phyloP scores from a whole-genome alignment of 2,329 filamentous ascomycete species.

The Hypoxylon sp. region DNA sequence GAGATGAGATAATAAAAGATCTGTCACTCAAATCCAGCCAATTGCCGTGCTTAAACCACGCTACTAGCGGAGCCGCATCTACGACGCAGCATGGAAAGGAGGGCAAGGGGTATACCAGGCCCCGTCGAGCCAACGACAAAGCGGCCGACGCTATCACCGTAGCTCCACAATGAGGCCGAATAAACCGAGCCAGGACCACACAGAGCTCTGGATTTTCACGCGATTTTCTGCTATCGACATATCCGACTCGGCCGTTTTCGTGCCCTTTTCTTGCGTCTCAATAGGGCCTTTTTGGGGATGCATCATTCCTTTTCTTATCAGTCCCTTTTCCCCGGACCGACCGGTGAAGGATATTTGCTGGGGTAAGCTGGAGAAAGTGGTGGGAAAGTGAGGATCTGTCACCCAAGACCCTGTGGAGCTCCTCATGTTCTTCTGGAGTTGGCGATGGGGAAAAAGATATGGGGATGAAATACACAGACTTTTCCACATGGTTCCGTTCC shows the following conservation, averaged over 20 bases:
- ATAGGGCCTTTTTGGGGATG: conserved; percentile 14
- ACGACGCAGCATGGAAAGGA: conserved; percentile 1
- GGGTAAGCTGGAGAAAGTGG: conserved; percentile 20
- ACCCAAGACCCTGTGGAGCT: conserved; percentile 24
- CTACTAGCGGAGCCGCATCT: conserved; percentile 42
- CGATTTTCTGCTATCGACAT: conserved; percentile 12
- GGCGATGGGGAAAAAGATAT: conserved; percentile 36
- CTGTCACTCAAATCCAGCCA: conserved; percentile 25
- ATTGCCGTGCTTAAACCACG: conserved; percentile 21
- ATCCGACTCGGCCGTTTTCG: conserved; percentile 25
- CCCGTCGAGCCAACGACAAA: conserved; percentile 42
- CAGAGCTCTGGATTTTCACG: conserved; percentile 9
- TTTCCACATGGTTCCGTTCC: conserved; percentile 21
- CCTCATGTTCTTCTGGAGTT: conserved; percentile 19
- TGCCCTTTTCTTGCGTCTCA: conserved; percentile 4
- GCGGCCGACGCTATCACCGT: conserved; percentile 46
- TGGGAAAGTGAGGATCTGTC: conserved; percentile 9
- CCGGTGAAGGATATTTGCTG: conserved; percentile 14
- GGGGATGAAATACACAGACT: conserved; percentile 16
- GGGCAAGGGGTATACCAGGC: conserved; percentile 13
- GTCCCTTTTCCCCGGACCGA: conserved; percentile 23
- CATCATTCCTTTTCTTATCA: conserved; percentile 5
- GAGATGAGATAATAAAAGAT: conserved; percentile 13
- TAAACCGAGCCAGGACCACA: conserved; percentile 38
- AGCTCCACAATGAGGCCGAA: conserved; percentile 49